phyloP scores from a whole-genome alignment of 495 filamentous ascomycete species.

The Rostrohypoxylon terebratum region DNA sequence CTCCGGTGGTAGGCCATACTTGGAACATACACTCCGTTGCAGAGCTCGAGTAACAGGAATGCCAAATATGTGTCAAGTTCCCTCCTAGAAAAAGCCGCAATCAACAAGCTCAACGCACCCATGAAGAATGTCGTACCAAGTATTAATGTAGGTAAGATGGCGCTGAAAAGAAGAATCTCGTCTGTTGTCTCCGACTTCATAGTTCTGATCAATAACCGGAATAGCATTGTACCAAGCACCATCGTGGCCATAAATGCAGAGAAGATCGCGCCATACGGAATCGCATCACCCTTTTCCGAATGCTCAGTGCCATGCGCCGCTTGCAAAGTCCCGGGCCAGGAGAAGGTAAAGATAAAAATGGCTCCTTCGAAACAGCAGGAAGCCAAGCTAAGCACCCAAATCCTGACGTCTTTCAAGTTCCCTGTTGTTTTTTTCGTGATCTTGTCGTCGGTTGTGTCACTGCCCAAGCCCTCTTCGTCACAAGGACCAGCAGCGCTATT shows the following conservation, averaged over 20 bases:
- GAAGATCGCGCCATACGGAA: slow-evolving; percentile 62
- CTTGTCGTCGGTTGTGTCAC: background rate
- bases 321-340: slow-evolving; percentile 59
- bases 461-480: background rate
- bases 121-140: slow-evolving; percentile 45
- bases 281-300: background rate
- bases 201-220: slow-evolving; percentile 36
- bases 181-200: background rate
- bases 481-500: background rate
- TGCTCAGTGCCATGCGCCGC: slow-evolving; percentile 43
- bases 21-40: slow-evolving; percentile 62
- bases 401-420: slow-evolving; percentile 46
- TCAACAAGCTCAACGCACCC: slow-evolving; percentile 44
- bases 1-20: slow-evolving; percentile 57
- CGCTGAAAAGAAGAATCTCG: background rate
- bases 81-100: slow-evolving; percentile 46
- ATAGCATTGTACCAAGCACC: slow-evolving; percentile 59
- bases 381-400: slow-evolving; percentile 54
- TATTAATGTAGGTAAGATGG: slow-evolving; percentile 41
- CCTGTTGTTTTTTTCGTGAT: background rate
- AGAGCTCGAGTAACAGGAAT: slow-evolving; percentile 59
- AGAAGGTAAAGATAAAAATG: slow-evolving; percentile 64
- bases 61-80: slow-evolving; percentile 53
- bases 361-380: slow-evolving; percentile 62
- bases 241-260: slow-evolving; percentile 62